Evolutionary conservation across 225 moss, liverwort and hornwort genomes (phyloP), one percentile per base, ranked within the genome.

Genomic region (Marchantia paleacea): DNA sequence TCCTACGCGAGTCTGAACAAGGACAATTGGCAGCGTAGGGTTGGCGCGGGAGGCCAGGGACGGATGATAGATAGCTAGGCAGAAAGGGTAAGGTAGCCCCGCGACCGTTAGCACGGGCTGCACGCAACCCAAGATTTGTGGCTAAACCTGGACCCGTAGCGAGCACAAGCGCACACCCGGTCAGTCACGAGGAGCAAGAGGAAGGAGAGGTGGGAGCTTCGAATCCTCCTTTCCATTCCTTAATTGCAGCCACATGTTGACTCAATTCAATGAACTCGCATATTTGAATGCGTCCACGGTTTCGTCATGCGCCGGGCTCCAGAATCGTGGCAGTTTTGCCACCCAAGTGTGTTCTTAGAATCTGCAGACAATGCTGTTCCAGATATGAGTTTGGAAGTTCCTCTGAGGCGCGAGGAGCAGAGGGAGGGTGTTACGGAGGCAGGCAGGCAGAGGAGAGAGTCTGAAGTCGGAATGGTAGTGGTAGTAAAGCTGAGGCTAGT

Each of bases 181-280:
- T 11, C 13, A 10, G 68, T 13, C 10, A 10, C 68, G n/a, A 69
- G 29, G 18, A 39, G 16, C 25, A 4, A 15, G 62, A 20, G 16
- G 74, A 74, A 74, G 28, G 74, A 74, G 54, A 55, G 74, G 39
- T 54, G 24, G 53, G 52, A 15, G 74, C 54, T 74, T 55, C 54
- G 53, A 26, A n/a, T 71, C 8, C 15, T 0, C 71, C 49, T 25
- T 14, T 1, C 12, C 28, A 12, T 13, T 13, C n/a, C 7, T 19
- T 26, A 3, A 13, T 26, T 26, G 18, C 31, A 69, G 69, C 31
- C 7, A 31, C 15, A 31, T 69, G 51, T 52, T 49, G 72, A 20
- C 72, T 51, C 20, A 52, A 52, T 73, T 52, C 72, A 39, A 2
- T 73, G 72, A 7, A 72, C 72, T 12, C 3, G 48, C 52, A 73